These are phyloP conservation scores for Begonia peltatifolia DNA, from an alignment of 306 rosid genomes.

Conservation along the genomic window DNA sequence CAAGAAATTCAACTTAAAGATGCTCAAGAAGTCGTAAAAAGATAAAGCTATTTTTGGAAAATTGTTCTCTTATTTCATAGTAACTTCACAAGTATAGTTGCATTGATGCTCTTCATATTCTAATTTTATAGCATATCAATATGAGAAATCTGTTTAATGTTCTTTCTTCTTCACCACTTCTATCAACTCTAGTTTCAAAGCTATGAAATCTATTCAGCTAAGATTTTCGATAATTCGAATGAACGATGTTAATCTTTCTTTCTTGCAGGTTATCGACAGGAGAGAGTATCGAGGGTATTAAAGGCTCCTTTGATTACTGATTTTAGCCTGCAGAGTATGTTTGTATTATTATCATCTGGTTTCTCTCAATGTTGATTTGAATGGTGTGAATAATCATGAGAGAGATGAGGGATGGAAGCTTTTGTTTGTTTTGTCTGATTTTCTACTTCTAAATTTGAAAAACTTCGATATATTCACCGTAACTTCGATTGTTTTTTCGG, in stretches of 20 bases:
- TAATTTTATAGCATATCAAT: background rate
- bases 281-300: constrained; percentile 74
- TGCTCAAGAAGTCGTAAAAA: too few species aligned
- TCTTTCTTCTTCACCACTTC: background rate
- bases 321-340: background rate
- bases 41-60: too few species aligned
- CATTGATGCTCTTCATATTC: background rate
- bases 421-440: too few species aligned
- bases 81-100: background rate
- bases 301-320: constrained; percentile 50
- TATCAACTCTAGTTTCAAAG: background rate
- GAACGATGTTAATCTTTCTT: constrained; percentile 1
- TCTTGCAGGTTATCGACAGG: constrained; percentile 66
- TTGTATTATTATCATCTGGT: background rate
- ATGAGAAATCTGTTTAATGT: background rate
- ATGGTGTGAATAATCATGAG: too few species aligned
- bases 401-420: too few species aligned
- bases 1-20: too few species aligned
- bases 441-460: too few species aligned
- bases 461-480: too few species aligned
- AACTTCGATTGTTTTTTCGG: too few species aligned
- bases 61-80: background rate
- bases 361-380: too few species aligned
- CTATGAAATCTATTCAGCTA: background rate
- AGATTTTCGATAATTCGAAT: background rate